Evolutionary conservation across 805 yeast genomes (phyloP).

Genomic region (Lachancea nothofagi): DNA sequence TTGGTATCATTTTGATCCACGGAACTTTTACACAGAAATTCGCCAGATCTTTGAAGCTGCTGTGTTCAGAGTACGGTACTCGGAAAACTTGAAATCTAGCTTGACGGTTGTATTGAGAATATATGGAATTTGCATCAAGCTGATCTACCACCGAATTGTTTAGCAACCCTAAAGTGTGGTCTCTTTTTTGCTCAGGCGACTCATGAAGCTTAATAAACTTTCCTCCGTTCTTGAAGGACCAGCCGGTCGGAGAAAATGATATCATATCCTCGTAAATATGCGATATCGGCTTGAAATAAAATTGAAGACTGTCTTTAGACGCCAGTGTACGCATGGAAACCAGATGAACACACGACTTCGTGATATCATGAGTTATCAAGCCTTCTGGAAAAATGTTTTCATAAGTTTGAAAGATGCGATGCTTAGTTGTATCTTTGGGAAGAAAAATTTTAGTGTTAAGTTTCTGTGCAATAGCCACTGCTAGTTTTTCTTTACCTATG

Average conservation of each 20-base stretch:
- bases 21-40: constrained; percentile 52
- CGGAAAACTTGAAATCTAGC: constrained; percentile 44
- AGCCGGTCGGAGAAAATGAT: constrained; percentile 87
- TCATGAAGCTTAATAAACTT: constrained; percentile 13
- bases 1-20: constrained; percentile 60
- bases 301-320: constrained; percentile 30
- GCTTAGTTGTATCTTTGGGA: constrained; percentile 31
- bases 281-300: constrained; percentile 20
- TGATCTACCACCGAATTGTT: constrained; percentile 11
- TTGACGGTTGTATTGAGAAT: constrained; percentile 31
- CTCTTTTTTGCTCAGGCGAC: constrained; percentile 15
- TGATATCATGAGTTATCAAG: constrained; percentile 38
- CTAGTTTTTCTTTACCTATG: constrained; percentile 88
- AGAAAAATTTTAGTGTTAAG: constrained; percentile 49
- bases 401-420: constrained; percentile 45
- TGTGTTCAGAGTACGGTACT: constrained; percentile 92
- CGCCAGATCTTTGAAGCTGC: constrained; percentile 76
- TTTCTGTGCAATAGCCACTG: constrained; percentile 53
- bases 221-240: constrained; percentile 52
- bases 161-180: constrained; percentile 15
- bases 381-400: constrained; percentile 42
- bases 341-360: constrained; percentile 57
- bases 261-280: constrained; percentile 37
- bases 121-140: constrained; percentile 19
- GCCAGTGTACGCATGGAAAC: constrained; percentile 59